Evolutionary conservation across 768 basidiomycete genomes (phyloP), one percentile per base, ranked within the genome.

Genomic region (Russula sp.): DNA sequence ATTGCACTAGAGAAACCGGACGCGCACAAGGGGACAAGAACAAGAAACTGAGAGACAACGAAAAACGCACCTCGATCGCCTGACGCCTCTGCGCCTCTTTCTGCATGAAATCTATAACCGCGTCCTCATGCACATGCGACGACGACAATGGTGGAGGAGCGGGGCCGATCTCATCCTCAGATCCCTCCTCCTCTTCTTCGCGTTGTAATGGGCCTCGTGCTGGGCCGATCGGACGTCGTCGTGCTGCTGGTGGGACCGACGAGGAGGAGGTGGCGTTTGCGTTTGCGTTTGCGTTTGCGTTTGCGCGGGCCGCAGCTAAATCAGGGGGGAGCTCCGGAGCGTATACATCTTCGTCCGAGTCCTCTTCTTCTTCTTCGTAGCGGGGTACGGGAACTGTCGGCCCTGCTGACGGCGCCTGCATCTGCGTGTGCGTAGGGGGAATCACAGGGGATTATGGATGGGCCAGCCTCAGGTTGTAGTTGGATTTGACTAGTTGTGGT

Each of bases 81-180:
- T 89, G 86, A 61, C 83, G 77, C 66, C 90, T 79, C 64, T 87
- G 83, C 71, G 90, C 90, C 74, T 99, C 95, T 59, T 84, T 80
- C 72, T 92, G 92, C 71, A 93, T 75, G 67, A 98, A 98, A 73
- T 91, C 89, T 53, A 83, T 76, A 5, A 94, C 89, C 5, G 86
- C 91, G 51, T 89, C 84, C 63, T 65, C 59, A 73, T 76, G 68
- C 28, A 80, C 75, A 3, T 42, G 24, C n/a, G 46, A n/a, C 28
- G 26, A 30, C 36, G 58, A 38, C 14, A 0, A 46, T 1, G 50
- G 9, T 28, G 42, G 46, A 5, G 32, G 50, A 20, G 80, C 82
- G 0, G 96, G 96, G 1, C 95, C 95, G 59, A 94, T 80, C 64
- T 94, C 92, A 57, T 88, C 87, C 64, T 87, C 87, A 53, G 83